Conservation (phyloP, 805 yeast species). For the Candida andamanensis region DNA sequence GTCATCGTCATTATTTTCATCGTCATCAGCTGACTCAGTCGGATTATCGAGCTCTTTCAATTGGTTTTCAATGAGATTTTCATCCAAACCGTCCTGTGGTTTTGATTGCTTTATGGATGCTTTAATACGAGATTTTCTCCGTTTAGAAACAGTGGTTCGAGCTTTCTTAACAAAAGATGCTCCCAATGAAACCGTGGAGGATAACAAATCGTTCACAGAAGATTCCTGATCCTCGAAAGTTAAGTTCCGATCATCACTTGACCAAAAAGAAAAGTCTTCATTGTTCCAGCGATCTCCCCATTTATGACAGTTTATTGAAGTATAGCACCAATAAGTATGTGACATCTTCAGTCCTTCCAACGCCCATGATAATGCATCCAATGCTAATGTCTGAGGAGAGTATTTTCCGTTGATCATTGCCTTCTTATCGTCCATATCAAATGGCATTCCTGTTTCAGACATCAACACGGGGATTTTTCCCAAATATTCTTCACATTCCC, state of each 20-base stretch:
- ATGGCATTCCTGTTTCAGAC: constrained; percentile 97
- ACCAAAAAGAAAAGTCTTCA: constrained; percentile 89
- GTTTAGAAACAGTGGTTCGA: constrained; percentile 6
- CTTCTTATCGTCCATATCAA: constrained; percentile 80
- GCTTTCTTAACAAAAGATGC: constrained; percentile 7
- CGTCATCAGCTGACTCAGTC: constrained; percentile 1
- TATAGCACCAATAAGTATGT: constrained; percentile 85
- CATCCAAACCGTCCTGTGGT: background rate
- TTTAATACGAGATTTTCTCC: constrained; percentile 8
- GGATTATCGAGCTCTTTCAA: constrained; percentile 2
- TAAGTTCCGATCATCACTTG: constrained; percentile 50
- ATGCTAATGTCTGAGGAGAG: constrained; percentile 69
- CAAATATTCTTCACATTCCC: constrained; percentile 56
- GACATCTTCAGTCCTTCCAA: constrained; percentile 68
- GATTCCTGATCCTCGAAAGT: constrained; percentile 12
- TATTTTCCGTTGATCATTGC: constrained; percentile 68
- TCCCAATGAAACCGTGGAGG: constrained; percentile 10
- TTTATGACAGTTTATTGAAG: constrained; percentile 63
- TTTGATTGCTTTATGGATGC: background rate
- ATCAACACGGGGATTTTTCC: constrained; percentile 75
- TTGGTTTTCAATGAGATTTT: constrained; percentile 6
- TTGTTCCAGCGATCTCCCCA: constrained; percentile 94
- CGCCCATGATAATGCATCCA: constrained; percentile 78
- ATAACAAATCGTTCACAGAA: constrained; percentile 7
- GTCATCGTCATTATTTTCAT: constrained; percentile 5